phyloP scores from a whole-genome alignment of 2,329 filamentous ascomycete genomes.

The Fusarium humuli region DNA sequence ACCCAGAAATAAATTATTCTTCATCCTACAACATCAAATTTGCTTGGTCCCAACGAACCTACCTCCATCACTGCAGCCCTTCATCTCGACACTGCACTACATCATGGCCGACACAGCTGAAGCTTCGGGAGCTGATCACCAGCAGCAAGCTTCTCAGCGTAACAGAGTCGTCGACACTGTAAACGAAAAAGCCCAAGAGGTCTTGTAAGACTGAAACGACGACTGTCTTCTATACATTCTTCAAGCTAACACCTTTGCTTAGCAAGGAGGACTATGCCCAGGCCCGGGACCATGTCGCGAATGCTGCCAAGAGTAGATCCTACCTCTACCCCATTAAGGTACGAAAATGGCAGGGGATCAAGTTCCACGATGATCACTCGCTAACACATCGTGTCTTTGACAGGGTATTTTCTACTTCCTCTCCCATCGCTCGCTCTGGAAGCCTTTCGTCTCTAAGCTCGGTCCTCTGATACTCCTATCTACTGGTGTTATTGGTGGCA shows the following conservation, averaged over 20 bases:
- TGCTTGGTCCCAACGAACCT: background rate
- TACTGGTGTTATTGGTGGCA: conserved; percentile 75
- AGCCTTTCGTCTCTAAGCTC: conserved; percentile 67
- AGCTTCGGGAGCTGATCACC: conserved; percentile 37
- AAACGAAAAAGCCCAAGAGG: conserved; percentile 61
- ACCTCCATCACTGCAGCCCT: background rate
- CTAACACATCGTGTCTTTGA: conserved; percentile 18
- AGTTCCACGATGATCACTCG: background rate
- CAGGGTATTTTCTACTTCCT: conserved; percentile 71
- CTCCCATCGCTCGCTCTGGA: conserved; percentile 67
- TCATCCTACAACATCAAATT: background rate
- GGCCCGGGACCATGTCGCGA: conserved; percentile 70
- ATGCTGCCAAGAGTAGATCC: conserved; percentile 79
- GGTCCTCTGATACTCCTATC: conserved; percentile 76
- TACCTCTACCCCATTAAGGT: conserved; percentile 88
- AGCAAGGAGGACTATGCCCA: conserved; percentile 78
- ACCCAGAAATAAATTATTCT: background rate
- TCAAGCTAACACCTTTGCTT: conserved; percentile 18
- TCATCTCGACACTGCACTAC: background rate
- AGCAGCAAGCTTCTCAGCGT: conserved; percentile 38
- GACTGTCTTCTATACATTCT: background rate
- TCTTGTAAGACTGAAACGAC: conserved; percentile 54
- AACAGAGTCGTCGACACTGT: conserved; percentile 55
- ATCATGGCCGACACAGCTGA: conserved; percentile 45
- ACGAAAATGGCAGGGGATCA: conserved; percentile 17